phyloP scores from a whole-genome alignment of 371 early-diverging fungal species.

The Amoeboaphelidium protococcarum region DNA sequence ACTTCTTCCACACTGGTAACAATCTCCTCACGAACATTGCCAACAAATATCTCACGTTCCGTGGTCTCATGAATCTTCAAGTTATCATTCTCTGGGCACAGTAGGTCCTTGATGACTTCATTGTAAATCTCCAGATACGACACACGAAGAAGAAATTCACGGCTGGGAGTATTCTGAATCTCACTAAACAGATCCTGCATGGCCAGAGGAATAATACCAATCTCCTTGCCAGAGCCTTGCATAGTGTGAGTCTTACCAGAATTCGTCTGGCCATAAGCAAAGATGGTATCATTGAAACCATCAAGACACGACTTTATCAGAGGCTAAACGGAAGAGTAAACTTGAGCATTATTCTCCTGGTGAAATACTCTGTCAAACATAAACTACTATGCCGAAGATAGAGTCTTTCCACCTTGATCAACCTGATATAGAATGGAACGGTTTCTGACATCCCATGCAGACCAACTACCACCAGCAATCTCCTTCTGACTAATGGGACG shows the following conservation, averaged over 20 bases:
- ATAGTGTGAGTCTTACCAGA: slow-evolving; percentile 22
- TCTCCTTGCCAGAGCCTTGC: slow-evolving; percentile 8
- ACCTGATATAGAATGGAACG: neutral
- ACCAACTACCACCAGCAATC: neutral
- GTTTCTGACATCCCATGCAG: neutral
- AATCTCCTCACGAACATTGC: slow-evolving; percentile 7
- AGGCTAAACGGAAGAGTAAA: neutral
- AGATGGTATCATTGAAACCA: slow-evolving; percentile 4
- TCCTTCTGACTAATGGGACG: slow-evolving; percentile 7
- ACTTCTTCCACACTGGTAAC: slow-evolving; percentile 7
- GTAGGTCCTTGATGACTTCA: slow-evolving; percentile 8
- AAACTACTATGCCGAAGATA: neutral
- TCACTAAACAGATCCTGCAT: slow-evolving; percentile 2
- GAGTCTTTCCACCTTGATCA: neutral
- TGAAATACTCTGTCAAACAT: neutral
- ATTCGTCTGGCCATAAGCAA: slow-evolving; percentile 22
- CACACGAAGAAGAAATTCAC: slow-evolving; percentile 2
- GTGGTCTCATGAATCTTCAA: slow-evolving; percentile 14
- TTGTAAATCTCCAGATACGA: slow-evolving; percentile 16
- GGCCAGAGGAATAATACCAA: slow-evolving; percentile 4
- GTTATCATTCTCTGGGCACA: slow-evolving; percentile 11
- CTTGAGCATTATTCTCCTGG: neutral
- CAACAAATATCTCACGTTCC: slow-evolving; percentile 7
- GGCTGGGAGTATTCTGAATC: neutral
- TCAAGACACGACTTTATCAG: neutral